Percentiles rank a stretch among this genome's conserved stretches.
Evolutionary conservation across 108 stramenopile genomes (phyloP).

Genomic region (Cyclostephanos invisitatus): DNA sequence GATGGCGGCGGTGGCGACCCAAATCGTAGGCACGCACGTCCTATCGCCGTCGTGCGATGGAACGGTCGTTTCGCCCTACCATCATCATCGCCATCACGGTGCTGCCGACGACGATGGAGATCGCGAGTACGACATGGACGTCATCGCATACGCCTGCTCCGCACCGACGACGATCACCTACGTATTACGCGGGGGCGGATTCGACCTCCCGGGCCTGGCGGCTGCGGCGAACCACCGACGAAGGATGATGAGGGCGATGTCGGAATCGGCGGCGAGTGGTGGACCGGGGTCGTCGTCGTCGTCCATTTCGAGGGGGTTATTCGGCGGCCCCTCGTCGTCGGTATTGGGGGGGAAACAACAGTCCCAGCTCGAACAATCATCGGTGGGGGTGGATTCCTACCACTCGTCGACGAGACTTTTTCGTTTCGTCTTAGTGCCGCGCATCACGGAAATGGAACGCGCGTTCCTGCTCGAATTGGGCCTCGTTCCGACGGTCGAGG

Average conservation of each 20-base stretch:
- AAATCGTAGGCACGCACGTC: slow-evolving; percentile 6
- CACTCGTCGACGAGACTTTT: slow-evolving; percentile 16
- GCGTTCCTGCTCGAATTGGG: slow-evolving; percentile 33
- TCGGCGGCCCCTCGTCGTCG: not conserved
- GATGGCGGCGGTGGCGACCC: not conserved
- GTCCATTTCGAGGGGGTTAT: not conserved
- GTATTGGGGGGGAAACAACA: not conserved
- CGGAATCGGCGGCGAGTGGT: not conserved
- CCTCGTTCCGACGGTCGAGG: slow-evolving; percentile 20
- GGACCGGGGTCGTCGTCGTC: not conserved
- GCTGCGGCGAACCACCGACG: slow-evolving; percentile 28
- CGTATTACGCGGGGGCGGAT: slow-evolving; percentile 43
- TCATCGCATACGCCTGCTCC: slow-evolving; percentile 1
- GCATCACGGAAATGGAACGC: slow-evolving; percentile 45
- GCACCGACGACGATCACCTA: slow-evolving; percentile 30
- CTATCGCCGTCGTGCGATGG: slow-evolving; percentile 8
- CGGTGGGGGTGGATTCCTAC: not conserved
- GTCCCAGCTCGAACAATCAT: not conserved
- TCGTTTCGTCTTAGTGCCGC: slow-evolving; percentile 42
- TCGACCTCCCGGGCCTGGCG: slow-evolving; percentile 31
- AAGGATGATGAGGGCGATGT: not conserved
- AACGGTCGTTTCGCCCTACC: slow-evolving; percentile 2
- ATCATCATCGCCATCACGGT: not conserved
- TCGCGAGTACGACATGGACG: not conserved
- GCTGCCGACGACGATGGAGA: not conserved